Conservation (phyloP, 371 early-diverging fungal species). For the Actinomortierella ambigua region DNA sequence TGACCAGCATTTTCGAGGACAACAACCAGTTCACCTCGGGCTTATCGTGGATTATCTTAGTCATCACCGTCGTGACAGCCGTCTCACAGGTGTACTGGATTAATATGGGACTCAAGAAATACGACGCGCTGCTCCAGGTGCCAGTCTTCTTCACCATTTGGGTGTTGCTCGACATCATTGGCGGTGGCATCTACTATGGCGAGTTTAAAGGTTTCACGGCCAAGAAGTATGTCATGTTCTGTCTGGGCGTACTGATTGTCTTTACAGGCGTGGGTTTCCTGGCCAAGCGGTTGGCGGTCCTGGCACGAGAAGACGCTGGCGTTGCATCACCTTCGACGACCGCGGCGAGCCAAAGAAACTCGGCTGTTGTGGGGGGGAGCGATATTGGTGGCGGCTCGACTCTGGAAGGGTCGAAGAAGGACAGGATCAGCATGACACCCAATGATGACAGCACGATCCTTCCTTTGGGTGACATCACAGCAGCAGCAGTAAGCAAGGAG, state of each 20-base stretch:
- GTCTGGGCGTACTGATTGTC: slow-evolving; percentile 70
- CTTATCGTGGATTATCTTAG: slow-evolving; percentile 74
- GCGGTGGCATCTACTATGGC: slow-evolving; percentile 86
- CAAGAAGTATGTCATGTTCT: slow-evolving; percentile 70
- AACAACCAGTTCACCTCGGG: slow-evolving; percentile 75
- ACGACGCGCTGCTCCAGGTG: slow-evolving; percentile 86
- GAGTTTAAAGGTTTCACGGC: slow-evolving; percentile 76
- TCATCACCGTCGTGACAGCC: slow-evolving; percentile 76
- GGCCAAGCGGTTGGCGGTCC: slow-evolving; percentile 47
- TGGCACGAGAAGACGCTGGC: slow-evolving; percentile 45
- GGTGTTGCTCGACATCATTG: slow-evolving; percentile 74
- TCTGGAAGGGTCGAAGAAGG: no score
- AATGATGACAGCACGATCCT: no score
- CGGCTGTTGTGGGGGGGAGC: no score
- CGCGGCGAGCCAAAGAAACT: no score
- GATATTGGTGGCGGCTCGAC: no score
- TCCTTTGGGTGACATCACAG: no score
- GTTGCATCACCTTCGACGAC: neutral
- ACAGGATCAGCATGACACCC: no score
- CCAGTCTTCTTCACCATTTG: slow-evolving; percentile 88
- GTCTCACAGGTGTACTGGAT: slow-evolving; percentile 85
- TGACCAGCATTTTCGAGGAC: slow-evolving; percentile 64
- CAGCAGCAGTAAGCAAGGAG: no score
- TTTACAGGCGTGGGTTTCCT: slow-evolving; percentile 74
- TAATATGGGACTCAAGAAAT: slow-evolving; percentile 80